A percentile compares a stretch with the other conserved stretches of the same genome.
Evolutionary conservation across 1,139 yeast species (phyloP).

Genomic region (Zygoascus sp.): DNA sequence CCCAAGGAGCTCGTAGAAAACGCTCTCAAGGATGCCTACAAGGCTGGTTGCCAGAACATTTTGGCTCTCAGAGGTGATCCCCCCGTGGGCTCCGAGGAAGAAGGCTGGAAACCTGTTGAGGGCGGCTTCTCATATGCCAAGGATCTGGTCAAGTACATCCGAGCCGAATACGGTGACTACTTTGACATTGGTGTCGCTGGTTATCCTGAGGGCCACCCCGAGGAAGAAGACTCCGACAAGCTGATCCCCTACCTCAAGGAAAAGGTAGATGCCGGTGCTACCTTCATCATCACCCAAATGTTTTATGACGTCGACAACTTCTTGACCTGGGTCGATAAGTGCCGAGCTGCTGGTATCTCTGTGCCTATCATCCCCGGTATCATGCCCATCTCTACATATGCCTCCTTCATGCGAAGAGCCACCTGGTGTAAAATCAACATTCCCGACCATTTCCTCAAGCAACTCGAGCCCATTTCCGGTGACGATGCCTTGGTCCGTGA

Average conservation of each 20-base stretch:
- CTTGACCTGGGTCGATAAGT: conserved; percentile 69
- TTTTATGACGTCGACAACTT: conserved; percentile 84
- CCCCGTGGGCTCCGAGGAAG: conserved; percentile 59
- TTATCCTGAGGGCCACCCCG: conserved; percentile 98
- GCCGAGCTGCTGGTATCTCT: conserved; percentile 69
- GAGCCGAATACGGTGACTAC: conserved; percentile 61
- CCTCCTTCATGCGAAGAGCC: conserved; percentile 87
- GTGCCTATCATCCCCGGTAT: conserved; percentile 95
- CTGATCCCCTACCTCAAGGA: conserved; percentile 69
- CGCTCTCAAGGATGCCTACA: conserved; percentile 80
- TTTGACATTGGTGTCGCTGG: conserved; percentile 91
- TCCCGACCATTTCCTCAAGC: conserved; percentile 68
- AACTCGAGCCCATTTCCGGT: conserved; percentile 77
- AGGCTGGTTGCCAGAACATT: conserved; percentile 92
- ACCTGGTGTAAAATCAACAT: conserved; percentile 84
- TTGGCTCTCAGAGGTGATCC: conserved; percentile 95
- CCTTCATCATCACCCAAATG: conserved; percentile 90
- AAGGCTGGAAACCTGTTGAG: conserved; percentile 46
- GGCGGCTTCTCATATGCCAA: conserved; percentile 76
- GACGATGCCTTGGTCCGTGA: conserved; percentile 88
- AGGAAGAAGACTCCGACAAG: conserved; percentile 57
- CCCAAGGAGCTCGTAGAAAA: conserved; percentile 72
- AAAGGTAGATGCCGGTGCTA: conserved; percentile 90
- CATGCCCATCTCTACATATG: conserved; percentile 95
- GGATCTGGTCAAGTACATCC: conserved; percentile 78